Evolutionary conservation across 352 stramenopile species (phyloP), one percentile per base, ranked within the genome.

Genomic region (Phytophthora uliginosa): DNA sequence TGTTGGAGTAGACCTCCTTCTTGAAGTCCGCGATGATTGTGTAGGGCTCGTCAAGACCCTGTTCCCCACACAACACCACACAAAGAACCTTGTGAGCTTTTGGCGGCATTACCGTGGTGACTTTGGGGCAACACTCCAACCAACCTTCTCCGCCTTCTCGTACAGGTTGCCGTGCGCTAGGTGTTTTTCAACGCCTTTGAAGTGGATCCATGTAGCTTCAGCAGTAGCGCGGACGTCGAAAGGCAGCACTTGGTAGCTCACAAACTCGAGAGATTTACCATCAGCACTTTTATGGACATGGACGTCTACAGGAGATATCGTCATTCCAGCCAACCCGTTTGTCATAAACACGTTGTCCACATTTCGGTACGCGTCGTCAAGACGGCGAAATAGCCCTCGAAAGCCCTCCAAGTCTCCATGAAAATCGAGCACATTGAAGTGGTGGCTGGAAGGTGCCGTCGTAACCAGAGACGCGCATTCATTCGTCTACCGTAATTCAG

Each of bases 1-100:
- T 71, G 58, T 78, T 82, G 18, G 70, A 73, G n/a, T 65, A 60
- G 2, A 81, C 34, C 63, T 90, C 82, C 15, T 88, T 79, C 51
- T 74, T 77, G 61, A 86, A 81, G 53, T 78, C 82, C 15, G 84
- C 82, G 45, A 90, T 65, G 48, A 90, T 84, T 7, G 78, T 85
- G 47, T 85, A 73, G 12, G 69, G 69, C 53, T 73, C 69, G 18
- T 73, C 69, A 6, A 77, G 69, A 48, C 40, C 63, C 69, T 76
- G 40, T 57, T 57, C 12, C 22, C 1, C 42, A 50, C 6, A 8
- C 15, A 52, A 0, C 18, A 52, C 0, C 20, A 31, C 47, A 66
- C 24, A 61, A 20, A 8, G 38, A 15, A 45, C 7, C 12, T 18
- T 45, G 38, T 45, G 38, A 45, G 38, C 7, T 6, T n/a, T 45